Evolutionary conservation across 2,329 filamentous ascomycete species (phyloP).

Genomic region (Diaporthe humulicola): DNA sequence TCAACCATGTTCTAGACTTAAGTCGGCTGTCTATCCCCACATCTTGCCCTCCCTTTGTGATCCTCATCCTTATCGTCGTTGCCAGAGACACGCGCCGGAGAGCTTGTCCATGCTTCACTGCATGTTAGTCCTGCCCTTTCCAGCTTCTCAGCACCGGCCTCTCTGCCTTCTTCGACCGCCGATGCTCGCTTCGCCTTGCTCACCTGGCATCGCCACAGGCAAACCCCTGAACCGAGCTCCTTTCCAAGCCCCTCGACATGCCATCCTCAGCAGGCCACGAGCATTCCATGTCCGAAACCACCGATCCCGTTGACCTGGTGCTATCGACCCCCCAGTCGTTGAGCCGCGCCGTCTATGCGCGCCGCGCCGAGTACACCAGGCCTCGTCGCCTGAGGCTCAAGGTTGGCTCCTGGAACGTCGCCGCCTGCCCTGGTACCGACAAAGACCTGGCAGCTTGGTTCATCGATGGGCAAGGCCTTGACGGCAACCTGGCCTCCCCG

Average conservation of each 20-base stretch:
- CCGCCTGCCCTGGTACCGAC: constrained; percentile 85
- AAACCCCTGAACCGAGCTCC: neutral
- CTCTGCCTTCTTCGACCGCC: neutral
- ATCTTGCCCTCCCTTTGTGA: neutral
- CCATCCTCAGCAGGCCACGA: constrained; percentile 14
- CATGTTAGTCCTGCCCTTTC: neutral
- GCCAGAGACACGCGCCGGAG: neutral
- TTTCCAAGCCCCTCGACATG: constrained; percentile 14
- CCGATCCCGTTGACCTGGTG: constrained; percentile 37
- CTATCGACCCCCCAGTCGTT: constrained; percentile 68
- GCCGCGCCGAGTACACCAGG: constrained; percentile 83
- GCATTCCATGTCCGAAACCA: constrained; percentile 30
- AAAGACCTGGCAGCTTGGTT: constrained; percentile 94
- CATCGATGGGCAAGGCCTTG: constrained; percentile 79
- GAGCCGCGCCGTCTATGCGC: constrained; percentile 76
- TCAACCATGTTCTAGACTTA: constrained; percentile 2
- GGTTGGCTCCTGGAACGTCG: constrained; percentile 96
- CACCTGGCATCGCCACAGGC: constrained; percentile 36
- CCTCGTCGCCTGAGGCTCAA: constrained; percentile 85
- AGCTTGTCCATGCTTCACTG: neutral
- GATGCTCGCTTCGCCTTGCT: neutral
- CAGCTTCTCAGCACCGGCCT: neutral
- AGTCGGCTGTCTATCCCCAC: neutral
- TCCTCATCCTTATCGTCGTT: neutral
- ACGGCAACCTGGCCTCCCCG: constrained; percentile 71